Evolutionary conservation across 2,329 filamentous ascomycete species (phyloP).

Genomic region (Colletotrichum sp.): DNA sequence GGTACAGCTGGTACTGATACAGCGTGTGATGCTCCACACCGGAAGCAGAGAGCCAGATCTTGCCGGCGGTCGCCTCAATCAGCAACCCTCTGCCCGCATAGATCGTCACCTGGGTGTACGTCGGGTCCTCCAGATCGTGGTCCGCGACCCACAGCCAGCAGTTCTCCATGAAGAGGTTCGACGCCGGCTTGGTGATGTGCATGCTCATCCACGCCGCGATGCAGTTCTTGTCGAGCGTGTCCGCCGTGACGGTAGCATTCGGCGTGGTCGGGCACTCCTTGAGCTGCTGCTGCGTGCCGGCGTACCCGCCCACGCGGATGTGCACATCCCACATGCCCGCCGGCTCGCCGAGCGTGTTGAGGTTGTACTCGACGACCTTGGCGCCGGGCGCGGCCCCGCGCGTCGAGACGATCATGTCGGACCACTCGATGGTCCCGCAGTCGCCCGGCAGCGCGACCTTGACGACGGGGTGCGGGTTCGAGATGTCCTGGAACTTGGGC

Average conservation of each 20-base stretch:
- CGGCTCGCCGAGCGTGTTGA: constrained; percentile 52
- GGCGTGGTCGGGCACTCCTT: constrained; percentile 60
- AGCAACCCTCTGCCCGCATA: constrained; percentile 57
- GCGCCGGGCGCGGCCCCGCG: constrained; percentile 71
- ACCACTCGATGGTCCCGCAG: constrained; percentile 69
- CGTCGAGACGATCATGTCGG: constrained; percentile 74
- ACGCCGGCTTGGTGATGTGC: constrained; percentile 42
- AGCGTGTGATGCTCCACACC: constrained; percentile 68
- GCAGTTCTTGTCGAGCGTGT: constrained; percentile 32
- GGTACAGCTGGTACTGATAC: constrained; percentile 71
- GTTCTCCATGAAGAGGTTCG: constrained; percentile 46
- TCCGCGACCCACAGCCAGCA: constrained; percentile 54
- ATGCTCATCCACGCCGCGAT: constrained; percentile 48
- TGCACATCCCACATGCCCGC: constrained; percentile 77
- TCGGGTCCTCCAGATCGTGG: constrained; percentile 58
- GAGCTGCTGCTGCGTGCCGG: constrained; percentile 71
- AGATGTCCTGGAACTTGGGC: constrained; percentile 57
- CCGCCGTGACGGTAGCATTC: constrained; percentile 8
- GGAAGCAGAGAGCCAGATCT: constrained; percentile 68
- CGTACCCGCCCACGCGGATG: constrained; percentile 74
- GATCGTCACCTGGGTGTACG: constrained; percentile 53
- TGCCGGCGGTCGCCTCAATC: constrained; percentile 45
- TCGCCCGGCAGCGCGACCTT: constrained; percentile 69
- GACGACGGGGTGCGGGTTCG: constrained; percentile 66
- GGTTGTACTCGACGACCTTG: constrained; percentile 75